Conservation (phyloP, 108 stramenopile species). For the Fistulifera solaris region DNA sequence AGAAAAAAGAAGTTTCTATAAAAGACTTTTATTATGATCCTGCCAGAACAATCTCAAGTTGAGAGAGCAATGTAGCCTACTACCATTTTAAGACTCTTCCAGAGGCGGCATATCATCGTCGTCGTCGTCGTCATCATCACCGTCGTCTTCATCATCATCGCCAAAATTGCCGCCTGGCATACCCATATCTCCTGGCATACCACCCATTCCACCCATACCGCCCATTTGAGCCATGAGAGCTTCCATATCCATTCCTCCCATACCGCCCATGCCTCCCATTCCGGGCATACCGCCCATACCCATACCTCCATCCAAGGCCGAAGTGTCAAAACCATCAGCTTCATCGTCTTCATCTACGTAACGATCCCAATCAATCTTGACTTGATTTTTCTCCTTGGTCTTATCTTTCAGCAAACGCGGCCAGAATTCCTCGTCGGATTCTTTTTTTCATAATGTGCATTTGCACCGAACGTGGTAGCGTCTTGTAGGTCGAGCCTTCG, state of each 20-base stretch:
- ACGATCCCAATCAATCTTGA: conserved; percentile 93
- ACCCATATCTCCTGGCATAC: conserved; percentile 17
- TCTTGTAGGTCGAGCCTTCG: conserved; percentile 85
- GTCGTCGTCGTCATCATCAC: conserved; percentile 55
- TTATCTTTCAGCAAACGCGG: conserved; percentile 13
- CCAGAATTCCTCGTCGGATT: conserved; percentile 20
- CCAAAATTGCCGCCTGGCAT: conserved; percentile 2
- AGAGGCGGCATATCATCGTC: conserved; percentile 78
- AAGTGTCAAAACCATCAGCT: conserved; percentile 70
- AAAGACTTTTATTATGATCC: no score
- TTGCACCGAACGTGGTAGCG: conserved; percentile 82
- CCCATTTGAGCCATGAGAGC: conserved; percentile 58
- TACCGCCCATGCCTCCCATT: conserved; percentile 35
- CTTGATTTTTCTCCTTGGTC: conserved; percentile 64
- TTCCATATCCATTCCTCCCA: conserved; percentile 34
- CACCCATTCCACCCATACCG: conserved; percentile 43
- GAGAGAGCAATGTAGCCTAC: neutral
- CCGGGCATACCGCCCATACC: conserved; percentile 59
- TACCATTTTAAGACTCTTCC: conserved; percentile 24
- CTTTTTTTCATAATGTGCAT: conserved; percentile 81
- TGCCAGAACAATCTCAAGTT: no score
- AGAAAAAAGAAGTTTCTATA: neutral
- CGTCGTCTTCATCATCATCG: conserved; percentile 20
- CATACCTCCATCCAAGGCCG: conserved; percentile 76
- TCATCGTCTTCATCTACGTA: conserved; percentile 96